Evolutionary conservation across 2,329 filamentous ascomycete genomes (phyloP).

Genomic region (Sporothrix pseudoabietina): DNA sequence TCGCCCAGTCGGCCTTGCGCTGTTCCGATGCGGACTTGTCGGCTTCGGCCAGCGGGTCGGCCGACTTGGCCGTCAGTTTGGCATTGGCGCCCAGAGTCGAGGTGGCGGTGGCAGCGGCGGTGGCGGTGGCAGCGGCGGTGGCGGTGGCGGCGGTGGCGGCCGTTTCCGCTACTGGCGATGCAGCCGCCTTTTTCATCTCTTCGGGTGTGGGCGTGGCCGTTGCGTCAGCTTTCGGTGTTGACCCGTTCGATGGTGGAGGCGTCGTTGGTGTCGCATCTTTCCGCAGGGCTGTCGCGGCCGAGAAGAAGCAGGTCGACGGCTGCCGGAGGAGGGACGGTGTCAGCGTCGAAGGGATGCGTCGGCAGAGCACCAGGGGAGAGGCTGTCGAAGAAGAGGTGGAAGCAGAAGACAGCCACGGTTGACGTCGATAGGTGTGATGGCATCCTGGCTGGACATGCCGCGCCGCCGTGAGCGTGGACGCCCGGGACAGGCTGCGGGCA

Average conservation of each 20-base stretch:
- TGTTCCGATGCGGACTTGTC: slow-evolving; percentile 79
- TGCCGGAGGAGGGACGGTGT: slow-evolving; percentile 10
- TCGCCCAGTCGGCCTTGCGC: slow-evolving; percentile 95
- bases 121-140: too few species aligned
- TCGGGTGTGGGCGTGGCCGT: background rate
- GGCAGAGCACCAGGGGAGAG: background rate
- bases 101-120: background rate
- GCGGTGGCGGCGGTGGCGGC: too few species aligned
- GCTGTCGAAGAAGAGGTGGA: background rate
- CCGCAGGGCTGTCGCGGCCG: slow-evolving; percentile 11
- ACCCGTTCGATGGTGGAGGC: background rate
- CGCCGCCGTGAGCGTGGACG: slow-evolving; percentile 31
- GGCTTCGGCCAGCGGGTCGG: slow-evolving; percentile 63
- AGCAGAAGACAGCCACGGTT: slow-evolving; percentile 8
- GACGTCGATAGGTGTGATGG: slow-evolving; percentile 20
- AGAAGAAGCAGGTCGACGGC: slow-evolving; percentile 24
- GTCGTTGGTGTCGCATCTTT: background rate
- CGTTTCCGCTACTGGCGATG: background rate
- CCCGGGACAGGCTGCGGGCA: slow-evolving; percentile 31
- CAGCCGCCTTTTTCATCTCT: background rate
- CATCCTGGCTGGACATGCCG: slow-evolving; percentile 22
- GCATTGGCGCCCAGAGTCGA: background rate
- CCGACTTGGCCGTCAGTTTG: background rate
- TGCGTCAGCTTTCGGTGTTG: background rate
- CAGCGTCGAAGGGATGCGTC: background rate